Evolutionary conservation across 225 moss, liverwort and hornwort genomes (phyloP).

Genomic region (Thuidium tamariscinum): DNA sequence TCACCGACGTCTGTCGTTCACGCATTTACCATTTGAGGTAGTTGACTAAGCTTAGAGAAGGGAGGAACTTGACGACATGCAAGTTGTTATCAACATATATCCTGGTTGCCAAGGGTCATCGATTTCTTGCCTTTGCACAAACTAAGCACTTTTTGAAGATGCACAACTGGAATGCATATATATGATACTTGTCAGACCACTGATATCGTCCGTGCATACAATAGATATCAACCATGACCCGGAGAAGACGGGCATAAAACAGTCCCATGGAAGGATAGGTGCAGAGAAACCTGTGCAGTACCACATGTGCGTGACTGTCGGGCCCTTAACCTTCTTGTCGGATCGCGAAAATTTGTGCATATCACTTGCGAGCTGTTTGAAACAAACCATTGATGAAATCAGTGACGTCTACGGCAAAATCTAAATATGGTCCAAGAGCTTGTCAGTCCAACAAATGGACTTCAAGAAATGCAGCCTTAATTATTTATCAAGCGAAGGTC

Average conservation of each 20-base stretch:
- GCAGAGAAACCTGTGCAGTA: conserved; percentile 60
- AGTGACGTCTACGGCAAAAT: background rate
- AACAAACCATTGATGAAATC: background rate
- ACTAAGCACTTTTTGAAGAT: background rate
- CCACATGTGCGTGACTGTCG: conserved; percentile 99
- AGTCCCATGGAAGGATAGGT: conserved; percentile 23
- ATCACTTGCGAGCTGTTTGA: conserved; percentile 71
- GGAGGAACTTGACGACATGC: background rate
- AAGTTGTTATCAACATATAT: background rate
- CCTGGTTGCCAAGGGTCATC: background rate
- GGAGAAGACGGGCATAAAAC: background rate
- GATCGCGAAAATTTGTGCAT: conserved; percentile 91
- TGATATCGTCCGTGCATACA: background rate
- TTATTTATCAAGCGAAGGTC: background rate
- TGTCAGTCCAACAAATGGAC: background rate
- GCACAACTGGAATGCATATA: background rate
- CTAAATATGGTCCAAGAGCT: background rate
- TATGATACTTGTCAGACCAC: background rate
- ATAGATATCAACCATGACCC: background rate
- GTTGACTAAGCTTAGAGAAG: background rate
- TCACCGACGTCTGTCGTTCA: background rate
- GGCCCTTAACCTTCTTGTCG: conserved; percentile 89
- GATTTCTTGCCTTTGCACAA: background rate
- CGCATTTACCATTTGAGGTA: background rate
- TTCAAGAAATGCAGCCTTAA: background rate